Percentiles rank a stretch among this genome's conserved stretches.
Evolutionary conservation across 1,284 basidiomycete species (phyloP).

Genomic region (Retiboletus flavoniger): DNA sequence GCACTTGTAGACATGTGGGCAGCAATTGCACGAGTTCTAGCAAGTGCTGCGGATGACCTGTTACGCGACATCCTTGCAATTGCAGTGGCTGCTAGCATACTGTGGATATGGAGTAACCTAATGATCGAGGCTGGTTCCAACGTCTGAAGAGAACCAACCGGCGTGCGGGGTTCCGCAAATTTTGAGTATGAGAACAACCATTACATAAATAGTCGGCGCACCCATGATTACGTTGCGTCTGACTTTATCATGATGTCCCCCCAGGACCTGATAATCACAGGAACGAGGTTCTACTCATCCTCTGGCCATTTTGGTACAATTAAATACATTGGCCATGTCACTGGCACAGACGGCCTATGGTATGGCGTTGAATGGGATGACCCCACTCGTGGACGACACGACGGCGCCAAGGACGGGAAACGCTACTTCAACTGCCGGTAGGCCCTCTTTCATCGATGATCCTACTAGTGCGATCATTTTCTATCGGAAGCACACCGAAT

Average conservation of each 20-base stretch:
- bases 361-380: conserved; percentile 97
- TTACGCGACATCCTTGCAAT: conserved; percentile 36
- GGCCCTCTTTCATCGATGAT: conserved; percentile 28
- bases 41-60: conserved; percentile 35
- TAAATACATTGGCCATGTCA: conserved; percentile 67
- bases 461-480: conserved; percentile 11
- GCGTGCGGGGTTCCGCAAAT: conserved; percentile 5
- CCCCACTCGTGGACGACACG: conserved; percentile 79
- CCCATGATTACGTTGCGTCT: background rate
- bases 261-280: conserved; percentile 34
- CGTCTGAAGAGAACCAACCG: background rate
- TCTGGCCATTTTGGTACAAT: conserved; percentile 63
- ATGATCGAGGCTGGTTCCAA: background rate
- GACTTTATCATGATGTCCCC: conserved; percentile 15
- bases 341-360: conserved; percentile 72
- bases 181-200: conserved; percentile 12
- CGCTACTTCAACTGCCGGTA: conserved; percentile 81
- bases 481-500: conserved; percentile 43
- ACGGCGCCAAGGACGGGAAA: conserved; percentile 75
- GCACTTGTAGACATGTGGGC: conserved; percentile 53
- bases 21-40: conserved; percentile 55
- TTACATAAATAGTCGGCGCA: conserved; percentile 17
- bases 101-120: conserved; percentile 13
- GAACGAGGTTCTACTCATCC: conserved; percentile 50
- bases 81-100: conserved; percentile 32